Evolutionary conservation across 768 basidiomycete species (phyloP), one percentile per base, ranked within the genome.

Genomic region (Phaeotremella fagi): DNA sequence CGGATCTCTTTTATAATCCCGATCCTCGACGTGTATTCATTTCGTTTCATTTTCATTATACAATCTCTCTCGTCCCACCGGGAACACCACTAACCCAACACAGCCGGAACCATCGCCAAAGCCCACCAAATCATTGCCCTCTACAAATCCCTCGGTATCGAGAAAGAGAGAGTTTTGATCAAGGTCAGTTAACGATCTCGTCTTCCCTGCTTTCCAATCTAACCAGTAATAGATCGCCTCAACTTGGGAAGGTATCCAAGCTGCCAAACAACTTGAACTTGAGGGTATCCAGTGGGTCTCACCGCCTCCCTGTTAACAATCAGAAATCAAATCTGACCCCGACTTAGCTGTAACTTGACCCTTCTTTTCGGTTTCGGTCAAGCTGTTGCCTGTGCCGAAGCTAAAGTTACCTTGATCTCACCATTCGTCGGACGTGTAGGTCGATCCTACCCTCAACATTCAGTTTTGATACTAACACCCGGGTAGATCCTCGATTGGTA

Each of bases 181-280:
- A 99, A 99, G 81, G 68, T 62, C 31, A 50, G 60, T 54, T 12
- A 16, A 18, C 36, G 38, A 4, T 6, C 47, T 15, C 6, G 27
- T 37, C 16, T 25, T 15, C 35, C 20, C n/a, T 27, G 22, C 11
- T 18, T 12, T 11, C 27, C 7, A 18, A 5, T 23, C 9, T 29
- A 7, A 25, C n/a, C 22, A 26, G 15, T 3, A 9, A 20, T 45
- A 64, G 68, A 97, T 99, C 72, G 95, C 94, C 26, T 94, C 95
- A 35, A 92, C 92, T 44, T 99, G 90, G 88, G 95, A 98, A 78
- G 95, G 95, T 77, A 99, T 99, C 79, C 94, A 99, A 77, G 95
- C 95, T 55, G 95, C 95, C 31, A 85, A 90, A 59, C 86, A 92
- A 77, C 85, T 99, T 62, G 95, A 99, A 80, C 76, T 81, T 57